Conservation (phyloP, 1,284 basidiomycete genomes). For the Naganishia cerealis region DNA sequence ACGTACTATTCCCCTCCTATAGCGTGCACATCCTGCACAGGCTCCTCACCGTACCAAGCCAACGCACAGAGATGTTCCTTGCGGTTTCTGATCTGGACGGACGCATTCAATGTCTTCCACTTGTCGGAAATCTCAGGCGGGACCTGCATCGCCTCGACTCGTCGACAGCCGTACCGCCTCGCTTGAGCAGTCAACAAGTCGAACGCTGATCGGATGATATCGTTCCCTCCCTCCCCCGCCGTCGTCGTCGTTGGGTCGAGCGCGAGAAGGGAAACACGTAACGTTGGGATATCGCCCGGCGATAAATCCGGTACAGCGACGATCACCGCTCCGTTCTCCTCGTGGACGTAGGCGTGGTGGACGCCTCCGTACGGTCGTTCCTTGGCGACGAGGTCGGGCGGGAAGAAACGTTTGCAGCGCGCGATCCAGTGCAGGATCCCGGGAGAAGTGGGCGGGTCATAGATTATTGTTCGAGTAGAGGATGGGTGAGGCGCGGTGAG, state of each 20-base stretch:
- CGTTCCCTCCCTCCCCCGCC: background rate
- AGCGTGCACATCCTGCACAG: background rate
- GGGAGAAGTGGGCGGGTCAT: conserved; percentile 18
- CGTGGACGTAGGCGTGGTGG: conserved; percentile 12
- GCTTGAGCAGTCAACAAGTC: background rate
- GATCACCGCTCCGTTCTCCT: background rate
- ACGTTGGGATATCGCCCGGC: background rate
- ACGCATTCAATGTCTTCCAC: conserved; percentile 7
- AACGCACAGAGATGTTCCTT: conserved; percentile 29
- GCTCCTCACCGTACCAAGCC: conserved; percentile 27
- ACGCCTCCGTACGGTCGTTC: background rate
- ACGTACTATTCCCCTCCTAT: conserved; percentile 18
- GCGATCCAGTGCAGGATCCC: conserved; percentile 18
- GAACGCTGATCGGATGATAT: background rate
- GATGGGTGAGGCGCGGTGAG: background rate
- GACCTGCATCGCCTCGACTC: conserved; percentile 14
- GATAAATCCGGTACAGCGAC: background rate
- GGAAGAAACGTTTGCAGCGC: conserved; percentile 4
- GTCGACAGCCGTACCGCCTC: background rate
- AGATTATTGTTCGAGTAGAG: background rate
- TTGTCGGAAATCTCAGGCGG: background rate
- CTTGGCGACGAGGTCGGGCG: background rate
- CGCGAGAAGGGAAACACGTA: background rate
- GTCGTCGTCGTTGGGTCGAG: background rate
- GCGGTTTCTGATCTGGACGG: background rate